Conservation (phyloP, 2,329 filamentous ascomycete genomes). For the Zasmidium angulare region DNA sequence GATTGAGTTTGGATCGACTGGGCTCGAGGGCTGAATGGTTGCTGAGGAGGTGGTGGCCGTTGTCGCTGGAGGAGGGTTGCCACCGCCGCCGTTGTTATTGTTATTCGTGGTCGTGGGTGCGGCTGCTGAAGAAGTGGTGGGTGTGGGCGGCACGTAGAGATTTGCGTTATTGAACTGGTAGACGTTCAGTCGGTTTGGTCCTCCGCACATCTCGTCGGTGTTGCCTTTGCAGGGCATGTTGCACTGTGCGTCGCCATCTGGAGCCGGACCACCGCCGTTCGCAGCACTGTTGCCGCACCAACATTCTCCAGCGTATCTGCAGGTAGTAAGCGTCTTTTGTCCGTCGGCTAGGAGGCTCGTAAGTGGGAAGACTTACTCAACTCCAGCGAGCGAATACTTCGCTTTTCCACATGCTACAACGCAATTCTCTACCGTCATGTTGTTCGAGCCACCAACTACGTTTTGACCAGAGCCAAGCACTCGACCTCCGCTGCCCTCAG, state of each 20-base stretch:
- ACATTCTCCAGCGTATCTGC: constrained; percentile 11
- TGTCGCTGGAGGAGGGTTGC: not conserved
- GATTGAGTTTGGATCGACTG: constrained; percentile 27
- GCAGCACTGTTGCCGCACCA: constrained; percentile 31
- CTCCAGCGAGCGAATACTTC: constrained; percentile 35
- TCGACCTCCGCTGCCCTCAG: constrained; percentile 21
- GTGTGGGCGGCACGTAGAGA: constrained; percentile 3
- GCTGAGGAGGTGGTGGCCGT: constrained; percentile 13
- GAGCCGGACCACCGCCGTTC: constrained; percentile 25
- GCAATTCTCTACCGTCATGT: constrained; percentile 28
- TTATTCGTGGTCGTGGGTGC: not conserved
- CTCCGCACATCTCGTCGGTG: constrained; percentile 30
- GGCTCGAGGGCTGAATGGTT: constrained; percentile 20
- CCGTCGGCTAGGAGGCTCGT: not conserved
- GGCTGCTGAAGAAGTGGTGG: constrained; percentile 11
- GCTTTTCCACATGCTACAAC: constrained; percentile 27
- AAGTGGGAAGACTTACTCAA: constrained; percentile 22
- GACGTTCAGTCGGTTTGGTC: constrained; percentile 26
- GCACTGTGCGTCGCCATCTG: constrained; percentile 27
- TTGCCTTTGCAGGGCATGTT: constrained; percentile 32
- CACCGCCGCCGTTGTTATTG: not conserved
- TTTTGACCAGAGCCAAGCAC: constrained; percentile 19
- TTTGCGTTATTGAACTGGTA: constrained; percentile 27
- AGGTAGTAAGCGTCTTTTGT: not conserved
- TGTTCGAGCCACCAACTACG: constrained; percentile 23